These are phyloP conservation scores for Agaricales sp. DNA, from an alignment of 1,284 basidiomycete genomes.

Conservation along the genomic window DNA sequence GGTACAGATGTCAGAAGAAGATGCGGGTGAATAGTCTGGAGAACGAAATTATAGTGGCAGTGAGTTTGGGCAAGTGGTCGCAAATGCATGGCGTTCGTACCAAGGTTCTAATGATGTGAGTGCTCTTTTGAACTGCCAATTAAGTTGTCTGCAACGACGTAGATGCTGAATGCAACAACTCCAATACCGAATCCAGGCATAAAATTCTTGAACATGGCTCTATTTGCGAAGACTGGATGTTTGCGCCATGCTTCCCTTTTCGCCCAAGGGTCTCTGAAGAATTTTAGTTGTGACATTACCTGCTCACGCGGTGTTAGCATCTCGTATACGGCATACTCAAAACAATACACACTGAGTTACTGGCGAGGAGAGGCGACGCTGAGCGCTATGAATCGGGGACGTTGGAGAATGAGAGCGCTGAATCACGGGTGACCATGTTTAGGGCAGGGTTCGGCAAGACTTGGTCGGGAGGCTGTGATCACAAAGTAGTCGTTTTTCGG, in stretches of 20 bases:
- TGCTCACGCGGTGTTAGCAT: too few relatives aligned
- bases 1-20: too few relatives aligned
- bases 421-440: too few relatives aligned
- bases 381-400: conserved; percentile 8
- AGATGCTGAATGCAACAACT: conserved; percentile 82
- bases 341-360: not conserved
- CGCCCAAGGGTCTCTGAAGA: conserved; percentile 91
- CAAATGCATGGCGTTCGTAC: too few relatives aligned
- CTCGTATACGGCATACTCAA: too few relatives aligned
- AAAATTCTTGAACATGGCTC: conserved; percentile 76
- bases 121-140: not conserved
- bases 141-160: conserved; percentile 77
- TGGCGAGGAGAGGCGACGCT: conserved; percentile 11
- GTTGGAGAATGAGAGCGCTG: not conserved
- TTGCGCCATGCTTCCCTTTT: conserved; percentile 91
- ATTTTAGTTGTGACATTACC: conserved; percentile 54
- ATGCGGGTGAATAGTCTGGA: too few relatives aligned
- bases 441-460: not conserved
- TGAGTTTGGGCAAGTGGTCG: too few relatives aligned
- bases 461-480: not conserved
- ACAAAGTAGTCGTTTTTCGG: not conserved
- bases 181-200: conserved; percentile 93
- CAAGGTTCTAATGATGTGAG: not conserved
- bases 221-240: conserved; percentile 77
- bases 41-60: too few relatives aligned